Base-by-base conservation (phyloP, 495 filamentous ascomycete species). In the Neurospora sp. region DNA sequence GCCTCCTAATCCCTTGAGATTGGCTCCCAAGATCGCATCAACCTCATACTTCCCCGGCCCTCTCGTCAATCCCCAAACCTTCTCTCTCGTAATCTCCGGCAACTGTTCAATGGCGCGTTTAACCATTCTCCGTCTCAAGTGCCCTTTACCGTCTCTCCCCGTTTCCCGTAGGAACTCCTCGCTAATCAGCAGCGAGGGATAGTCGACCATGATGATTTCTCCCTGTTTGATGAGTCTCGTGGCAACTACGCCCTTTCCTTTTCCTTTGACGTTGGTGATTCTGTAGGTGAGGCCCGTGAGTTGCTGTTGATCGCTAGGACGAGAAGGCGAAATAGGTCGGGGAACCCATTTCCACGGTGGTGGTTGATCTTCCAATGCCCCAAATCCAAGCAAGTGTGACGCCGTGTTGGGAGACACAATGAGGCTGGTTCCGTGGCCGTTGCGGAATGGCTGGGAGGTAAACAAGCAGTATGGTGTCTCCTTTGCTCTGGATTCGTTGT, bases 21-120 rank as follows among this genome's bases (percentile, higher is more conserved):
- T 85, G 5, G 80, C 77, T 15, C 84, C 80, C 39, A 85, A 38
- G 4, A 85, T 78, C 6, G 81, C 79, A 66, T 85, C 84, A 2
- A 85, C 62, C 37, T 81, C 78, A 24, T 84, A 81, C 21, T 73
- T 72, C 11, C 77, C 78, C 8, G 71, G 69, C 0, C 75, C 71
- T 38, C 73, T 70, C n/a, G 76, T 73, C 0, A 17, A 13, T 10
- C 11, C 39, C 39, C 11, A 39, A 11, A 80, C 54, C 6, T 77
- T 77, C 5, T 75, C 43, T 37, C 69, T 74, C 2, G 78, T 81
- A n/a, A 76, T 74, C 34, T 80, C 78, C 24, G 78, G 79, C 28
- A 85, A 74, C 72, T 82, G 82, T 11, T 78, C 78, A 2, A 79
- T 74, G 3, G 79, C 83, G 42, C 72, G 43, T 71, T 81, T 82